These are phyloP conservation scores for Phytophthora citricola DNA, from an alignment of 352 stramenopile genomes.

Conservation along the genomic window DNA sequence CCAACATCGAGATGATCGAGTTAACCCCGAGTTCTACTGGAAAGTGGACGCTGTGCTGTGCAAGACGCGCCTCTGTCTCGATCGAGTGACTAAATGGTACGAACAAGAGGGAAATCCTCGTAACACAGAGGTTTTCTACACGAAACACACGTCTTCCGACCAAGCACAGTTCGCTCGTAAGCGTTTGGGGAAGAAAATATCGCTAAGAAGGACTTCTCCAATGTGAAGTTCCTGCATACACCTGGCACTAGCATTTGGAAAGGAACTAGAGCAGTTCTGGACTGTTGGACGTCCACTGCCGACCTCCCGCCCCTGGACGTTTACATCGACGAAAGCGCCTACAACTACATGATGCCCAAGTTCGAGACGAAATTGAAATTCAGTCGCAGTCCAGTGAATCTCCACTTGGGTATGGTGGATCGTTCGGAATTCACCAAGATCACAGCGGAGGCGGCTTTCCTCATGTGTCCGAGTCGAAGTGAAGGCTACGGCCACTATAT, in stretches of 20 bases:
- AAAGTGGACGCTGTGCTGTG: constrained; percentile 60
- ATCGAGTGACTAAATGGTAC: constrained; percentile 54
- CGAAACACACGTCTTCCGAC: constrained; percentile 56
- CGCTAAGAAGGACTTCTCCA: constrained; percentile 43
- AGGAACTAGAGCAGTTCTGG: constrained; percentile 52
- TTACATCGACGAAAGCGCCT: constrained; percentile 36
- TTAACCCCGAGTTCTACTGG: constrained; percentile 54
- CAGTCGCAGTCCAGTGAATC: constrained; percentile 36
- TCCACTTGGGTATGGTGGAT: constrained; percentile 34
- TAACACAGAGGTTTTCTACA: constrained; percentile 48
- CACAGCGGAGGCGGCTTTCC: constrained; percentile 49
- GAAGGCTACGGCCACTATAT: constrained; percentile 80
- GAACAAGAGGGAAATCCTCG: constrained; percentile 53
- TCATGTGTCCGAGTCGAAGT: constrained; percentile 61
- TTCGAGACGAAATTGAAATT: constrained; percentile 20
- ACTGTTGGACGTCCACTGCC: constrained; percentile 56
- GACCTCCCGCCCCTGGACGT: constrained; percentile 52
- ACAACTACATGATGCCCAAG: constrained; percentile 26
- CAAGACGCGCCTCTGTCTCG: constrained; percentile 57
- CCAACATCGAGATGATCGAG: constrained; percentile 70
- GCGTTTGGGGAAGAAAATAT: constrained; percentile 24
- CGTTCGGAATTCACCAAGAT: constrained; percentile 47
- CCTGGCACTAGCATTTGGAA: constrained; percentile 55
- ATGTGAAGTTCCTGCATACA: constrained; percentile 58
- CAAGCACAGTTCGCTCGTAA: constrained; percentile 34